Percentiles rank a stretch among this genome's conserved stretches.
phyloP scores from a whole-genome alignment of 192 early-diverging fungal genomes.

The Rhizoclosmatium sp. region DNA sequence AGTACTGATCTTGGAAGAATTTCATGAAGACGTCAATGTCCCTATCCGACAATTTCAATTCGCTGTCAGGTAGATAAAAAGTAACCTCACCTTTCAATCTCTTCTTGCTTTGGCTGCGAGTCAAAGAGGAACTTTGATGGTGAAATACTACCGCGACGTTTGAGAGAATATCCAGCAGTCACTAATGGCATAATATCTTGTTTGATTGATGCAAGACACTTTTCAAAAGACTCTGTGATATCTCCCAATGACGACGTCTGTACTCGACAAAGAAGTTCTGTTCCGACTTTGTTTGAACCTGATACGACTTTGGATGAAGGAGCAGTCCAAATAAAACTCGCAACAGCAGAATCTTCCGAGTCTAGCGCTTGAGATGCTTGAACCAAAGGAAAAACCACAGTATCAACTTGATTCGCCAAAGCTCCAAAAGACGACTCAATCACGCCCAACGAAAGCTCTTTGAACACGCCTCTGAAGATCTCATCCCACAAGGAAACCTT shows the following conservation, averaged over 20 bases:
- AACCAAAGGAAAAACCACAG: conserved; percentile 5
- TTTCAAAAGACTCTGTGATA: conserved; percentile 20
- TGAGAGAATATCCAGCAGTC: background rate
- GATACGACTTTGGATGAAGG: background rate
- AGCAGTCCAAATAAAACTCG: conserved; percentile 20
- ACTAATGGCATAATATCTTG: conserved; percentile 11
- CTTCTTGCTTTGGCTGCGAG: too few relatives aligned
- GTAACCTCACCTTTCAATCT: conserved; percentile 1
- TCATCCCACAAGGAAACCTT: conserved; percentile 23
- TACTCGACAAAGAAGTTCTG: conserved; percentile 7
- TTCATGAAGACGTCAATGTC: conserved; percentile 5
- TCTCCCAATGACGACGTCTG: background rate
- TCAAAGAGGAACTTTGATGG: too few relatives aligned
- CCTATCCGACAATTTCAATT: conserved; percentile 4
- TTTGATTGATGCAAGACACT: background rate
- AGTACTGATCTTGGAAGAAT: conserved; percentile 23
- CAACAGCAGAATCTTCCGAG: conserved; percentile 5
- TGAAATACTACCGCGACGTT: conserved; percentile 2
- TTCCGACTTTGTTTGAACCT: background rate
- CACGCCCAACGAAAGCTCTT: conserved; percentile 13
- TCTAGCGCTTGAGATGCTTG: background rate
- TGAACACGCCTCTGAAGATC: conserved; percentile 5
- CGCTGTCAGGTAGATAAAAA: background rate
- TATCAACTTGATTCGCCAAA: background rate
- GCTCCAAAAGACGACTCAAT: conserved; percentile 13